A percentile compares a stretch with the other conserved stretches of the same genome.
Evolutionary conservation across 116 monocot species (phyloP).

Genomic region (Iris pallida): DNA sequence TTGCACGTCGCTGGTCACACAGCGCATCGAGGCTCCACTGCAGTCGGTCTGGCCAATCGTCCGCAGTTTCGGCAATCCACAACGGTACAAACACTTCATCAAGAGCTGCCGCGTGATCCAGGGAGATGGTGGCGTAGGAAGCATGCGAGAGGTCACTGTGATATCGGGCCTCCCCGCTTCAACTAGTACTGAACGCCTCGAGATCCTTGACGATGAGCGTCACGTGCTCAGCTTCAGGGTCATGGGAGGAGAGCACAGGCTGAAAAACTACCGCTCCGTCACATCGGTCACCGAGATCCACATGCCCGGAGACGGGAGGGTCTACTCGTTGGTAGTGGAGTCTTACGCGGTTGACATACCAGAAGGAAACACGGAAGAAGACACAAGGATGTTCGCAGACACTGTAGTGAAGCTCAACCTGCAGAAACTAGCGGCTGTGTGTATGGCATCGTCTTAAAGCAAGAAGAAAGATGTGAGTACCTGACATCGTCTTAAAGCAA

Average conservation of each 20-base stretch:
- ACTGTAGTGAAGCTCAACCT: constrained; percentile 29
- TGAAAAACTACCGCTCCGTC: constrained; percentile 51
- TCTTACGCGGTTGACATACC: constrained; percentile 64
- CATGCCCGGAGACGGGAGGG: not conserved
- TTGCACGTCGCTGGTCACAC: constrained; percentile 56
- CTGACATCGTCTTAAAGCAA: no score
- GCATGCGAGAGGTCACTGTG: constrained; percentile 43
- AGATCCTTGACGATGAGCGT: constrained; percentile 47
- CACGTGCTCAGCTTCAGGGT: constrained; percentile 58
- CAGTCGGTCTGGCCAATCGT: constrained; percentile 53
- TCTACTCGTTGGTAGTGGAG: constrained; percentile 56
- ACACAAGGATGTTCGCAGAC: constrained; percentile 56
- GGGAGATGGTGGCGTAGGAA: constrained; percentile 40
- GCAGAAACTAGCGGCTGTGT: constrained; percentile 56
- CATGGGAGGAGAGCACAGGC: constrained; percentile 46
- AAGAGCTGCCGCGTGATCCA: constrained; percentile 21
- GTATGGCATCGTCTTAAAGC: no score
- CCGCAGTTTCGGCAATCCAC: constrained; percentile 42
- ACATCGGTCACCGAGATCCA: constrained; percentile 12
- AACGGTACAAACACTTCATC: constrained; percentile 78
- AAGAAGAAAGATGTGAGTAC: no score
- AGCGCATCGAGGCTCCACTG: constrained; percentile 50
- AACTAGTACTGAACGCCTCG: constrained; percentile 48
- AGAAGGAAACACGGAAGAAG: constrained; percentile 66
- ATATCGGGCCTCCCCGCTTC: constrained; percentile 59